Conservation (phyloP, 164 flowering plant genomes). For the Piper betle region DNA sequence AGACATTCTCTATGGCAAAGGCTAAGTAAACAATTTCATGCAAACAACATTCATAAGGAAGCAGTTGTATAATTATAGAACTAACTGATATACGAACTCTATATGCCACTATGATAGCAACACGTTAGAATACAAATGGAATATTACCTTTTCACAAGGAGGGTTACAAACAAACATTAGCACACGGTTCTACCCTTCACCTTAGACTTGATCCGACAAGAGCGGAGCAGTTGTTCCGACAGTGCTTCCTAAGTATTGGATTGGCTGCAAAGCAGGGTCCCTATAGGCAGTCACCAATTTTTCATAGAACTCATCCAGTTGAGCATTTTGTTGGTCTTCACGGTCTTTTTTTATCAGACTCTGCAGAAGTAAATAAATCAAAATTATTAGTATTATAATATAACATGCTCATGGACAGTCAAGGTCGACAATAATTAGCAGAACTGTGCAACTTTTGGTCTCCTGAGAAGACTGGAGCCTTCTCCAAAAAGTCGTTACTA, state of each 20-base stretch:
- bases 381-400: too few relatives aligned
- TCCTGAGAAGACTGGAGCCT: too few relatives aligned
- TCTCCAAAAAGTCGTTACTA: too few relatives aligned
- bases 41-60: too few relatives aligned
- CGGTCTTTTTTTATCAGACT: constrained; percentile 67
- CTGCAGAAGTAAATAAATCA: constrained; percentile 14
- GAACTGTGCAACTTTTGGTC: too few relatives aligned
- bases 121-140: too few relatives aligned
- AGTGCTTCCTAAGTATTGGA: constrained; percentile 19
- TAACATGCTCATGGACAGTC: not conserved
- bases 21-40: too few relatives aligned
- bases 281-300: constrained; percentile 49
- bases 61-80: too few relatives aligned
- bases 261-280: constrained; percentile 62
- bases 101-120: too few relatives aligned
- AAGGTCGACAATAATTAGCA: too few relatives aligned
- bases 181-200: not conserved
- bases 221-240: constrained; percentile 46
- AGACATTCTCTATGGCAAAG: too few relatives aligned
- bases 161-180: not conserved
- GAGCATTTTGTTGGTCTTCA: constrained; percentile 37
- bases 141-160: not conserved
- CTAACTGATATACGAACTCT: too few relatives aligned
- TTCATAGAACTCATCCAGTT: constrained; percentile 45
- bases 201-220: constrained; percentile 18